Conservation (phyloP, 2,329 filamentous ascomycete genomes). For the Diaporthe sp. region DNA sequence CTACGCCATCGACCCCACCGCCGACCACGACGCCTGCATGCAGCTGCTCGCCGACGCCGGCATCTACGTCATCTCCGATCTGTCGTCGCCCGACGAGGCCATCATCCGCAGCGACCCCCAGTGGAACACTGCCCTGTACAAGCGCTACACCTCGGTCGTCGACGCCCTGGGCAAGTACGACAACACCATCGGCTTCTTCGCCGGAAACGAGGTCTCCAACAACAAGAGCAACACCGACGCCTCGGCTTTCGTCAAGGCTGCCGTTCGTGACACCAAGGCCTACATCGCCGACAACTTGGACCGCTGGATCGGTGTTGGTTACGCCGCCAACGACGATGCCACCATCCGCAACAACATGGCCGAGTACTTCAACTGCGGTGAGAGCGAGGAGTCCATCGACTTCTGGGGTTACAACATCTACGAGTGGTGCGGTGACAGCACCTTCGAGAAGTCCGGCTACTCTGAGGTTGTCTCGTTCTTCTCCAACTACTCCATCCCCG, state of each 20-base stretch:
- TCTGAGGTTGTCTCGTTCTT: slow-evolving; percentile 88
- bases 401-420: slow-evolving; percentile 99
- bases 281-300: slow-evolving; percentile 88
- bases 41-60: slow-evolving; percentile 82
- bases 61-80: slow-evolving; percentile 95
- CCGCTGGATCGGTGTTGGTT: slow-evolving; percentile 89
- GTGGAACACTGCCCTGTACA: slow-evolving; percentile 85
- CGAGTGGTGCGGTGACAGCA: slow-evolving; percentile 95
- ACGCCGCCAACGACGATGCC: slow-evolving; percentile 94
- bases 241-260: slow-evolving; percentile 96
- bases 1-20: slow-evolving; percentile 88
- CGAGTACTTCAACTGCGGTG: slow-evolving; percentile 94
- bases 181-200: slow-evolving; percentile 98
- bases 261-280: slow-evolving; percentile 94
- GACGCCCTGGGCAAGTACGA: slow-evolving; percentile 85
- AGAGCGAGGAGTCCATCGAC: slow-evolving; percentile 77
- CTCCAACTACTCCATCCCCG: slow-evolving; percentile 88
- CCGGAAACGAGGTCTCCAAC: slow-evolving; percentile 97
- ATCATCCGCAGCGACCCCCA: slow-evolving; percentile 85
- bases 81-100: slow-evolving; percentile 84
- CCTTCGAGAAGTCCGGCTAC: slow-evolving; percentile 83
- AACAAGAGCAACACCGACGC: slow-evolving; percentile 88
- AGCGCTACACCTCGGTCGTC: slow-evolving; percentile 86
- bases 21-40: slow-evolving; percentile 90
- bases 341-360: slow-evolving; percentile 86